Percentiles rank a stretch among this genome's conserved stretches.
Evolutionary conservation across 2,329 filamentous ascomycete genomes (phyloP).

Genomic region (Diaporthe sp.): DNA sequence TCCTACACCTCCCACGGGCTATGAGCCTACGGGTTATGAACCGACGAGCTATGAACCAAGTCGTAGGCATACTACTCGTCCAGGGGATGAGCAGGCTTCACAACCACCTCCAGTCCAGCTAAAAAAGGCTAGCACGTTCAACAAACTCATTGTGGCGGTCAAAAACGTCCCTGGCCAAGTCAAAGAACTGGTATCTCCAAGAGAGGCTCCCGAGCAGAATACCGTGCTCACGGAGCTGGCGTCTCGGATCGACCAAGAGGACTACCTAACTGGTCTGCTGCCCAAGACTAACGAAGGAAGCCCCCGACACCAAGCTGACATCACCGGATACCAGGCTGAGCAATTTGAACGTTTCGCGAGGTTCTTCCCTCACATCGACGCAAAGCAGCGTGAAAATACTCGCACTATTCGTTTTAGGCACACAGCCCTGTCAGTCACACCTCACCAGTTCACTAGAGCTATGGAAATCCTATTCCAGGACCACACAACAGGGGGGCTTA

Average conservation of each 20-base stretch:
- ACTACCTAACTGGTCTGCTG: neutral
- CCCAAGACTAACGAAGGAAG: neutral
- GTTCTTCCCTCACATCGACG: slow-evolving; percentile 8
- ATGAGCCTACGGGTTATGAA: too few species aligned
- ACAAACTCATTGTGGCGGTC: neutral
- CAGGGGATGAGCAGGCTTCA: neutral
- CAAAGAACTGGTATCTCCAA: neutral
- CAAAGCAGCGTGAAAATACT: neutral
- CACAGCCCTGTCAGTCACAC: slow-evolving; percentile 6
- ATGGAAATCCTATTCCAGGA: neutral
- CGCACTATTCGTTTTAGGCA: neutral
- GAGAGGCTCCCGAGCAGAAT: neutral
- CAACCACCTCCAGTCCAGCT: neutral
- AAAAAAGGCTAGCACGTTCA: neutral
- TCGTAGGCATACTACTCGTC: neutral
- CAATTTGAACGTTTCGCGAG: neutral
- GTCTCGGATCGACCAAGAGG: neutral
- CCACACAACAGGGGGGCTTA: neutral
- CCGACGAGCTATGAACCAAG: neutral
- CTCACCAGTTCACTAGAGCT: slow-evolving; percentile 13
- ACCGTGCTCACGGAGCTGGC: neutral
- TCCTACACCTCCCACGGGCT: too few species aligned
- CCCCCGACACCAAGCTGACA: neutral
- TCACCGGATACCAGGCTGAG: neutral
- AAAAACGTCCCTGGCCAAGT: neutral